phyloP scores from a whole-genome alignment of 1,284 basidiomycete species.

The Macrocybe sp. region DNA sequence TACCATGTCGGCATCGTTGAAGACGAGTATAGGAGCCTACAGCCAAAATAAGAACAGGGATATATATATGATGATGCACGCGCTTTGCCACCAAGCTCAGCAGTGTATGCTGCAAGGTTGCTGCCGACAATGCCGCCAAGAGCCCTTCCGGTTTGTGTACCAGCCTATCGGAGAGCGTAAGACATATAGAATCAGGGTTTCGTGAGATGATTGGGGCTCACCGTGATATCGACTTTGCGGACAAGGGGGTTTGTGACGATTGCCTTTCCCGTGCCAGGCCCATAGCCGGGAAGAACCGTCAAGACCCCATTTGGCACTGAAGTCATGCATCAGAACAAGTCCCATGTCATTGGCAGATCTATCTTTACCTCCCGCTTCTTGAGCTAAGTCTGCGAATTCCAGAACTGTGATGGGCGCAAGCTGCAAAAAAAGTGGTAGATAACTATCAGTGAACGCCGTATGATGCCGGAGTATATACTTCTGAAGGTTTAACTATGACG shows the following conservation, averaged over 20 bases:
- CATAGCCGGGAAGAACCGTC: slow-evolving; percentile 68
- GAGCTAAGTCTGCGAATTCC: slow-evolving; percentile 63
- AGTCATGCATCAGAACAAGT: slow-evolving; percentile 4
- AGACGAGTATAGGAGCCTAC: slow-evolving; percentile 73
- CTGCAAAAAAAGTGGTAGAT: slow-evolving; percentile 27
- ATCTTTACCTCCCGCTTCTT: slow-evolving; percentile 57
- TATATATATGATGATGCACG: slow-evolving; percentile 4
- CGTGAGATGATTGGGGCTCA: slow-evolving; percentile 26
- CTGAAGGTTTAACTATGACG: slow-evolving; percentile 79
- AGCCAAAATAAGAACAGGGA: not conserved
- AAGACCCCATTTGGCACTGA: slow-evolving; percentile 73
- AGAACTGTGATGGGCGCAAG: slow-evolving; percentile 75
- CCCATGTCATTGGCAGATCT: not conserved
- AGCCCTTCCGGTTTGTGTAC: slow-evolving; percentile 67
- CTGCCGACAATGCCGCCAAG: slow-evolving; percentile 67
- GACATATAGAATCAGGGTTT: not conserved
- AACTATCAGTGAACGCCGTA: not conserved
- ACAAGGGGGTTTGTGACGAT: slow-evolving; percentile 62
- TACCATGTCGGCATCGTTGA: slow-evolving; percentile 67
- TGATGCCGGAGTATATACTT: slow-evolving; percentile 33
- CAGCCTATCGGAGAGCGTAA: slow-evolving; percentile 44
- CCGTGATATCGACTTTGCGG: slow-evolving; percentile 79
- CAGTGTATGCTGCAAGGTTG: slow-evolving; percentile 71
- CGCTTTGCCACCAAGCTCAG: slow-evolving; percentile 80
- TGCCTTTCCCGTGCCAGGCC: slow-evolving; percentile 54